Evolutionary conservation across 73 alveolate species (phyloP).

Genomic region (Blepharisma japonicum): DNA sequence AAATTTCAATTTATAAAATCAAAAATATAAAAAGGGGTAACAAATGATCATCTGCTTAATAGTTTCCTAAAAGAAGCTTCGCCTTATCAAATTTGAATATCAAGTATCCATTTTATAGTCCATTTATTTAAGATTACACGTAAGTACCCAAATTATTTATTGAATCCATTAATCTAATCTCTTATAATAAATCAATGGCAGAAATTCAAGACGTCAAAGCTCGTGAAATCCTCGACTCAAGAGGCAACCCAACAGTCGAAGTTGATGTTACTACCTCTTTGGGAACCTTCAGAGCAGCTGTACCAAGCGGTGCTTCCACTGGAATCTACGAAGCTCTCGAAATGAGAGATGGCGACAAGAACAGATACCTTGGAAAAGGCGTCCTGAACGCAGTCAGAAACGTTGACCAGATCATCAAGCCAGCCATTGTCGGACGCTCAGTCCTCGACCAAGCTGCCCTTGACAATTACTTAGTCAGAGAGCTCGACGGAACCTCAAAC

Average conservation of each 20-base stretch:
- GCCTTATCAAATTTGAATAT: too few species aligned
- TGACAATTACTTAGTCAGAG: slow-evolving; percentile 83
- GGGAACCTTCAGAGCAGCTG: slow-evolving; percentile 92
- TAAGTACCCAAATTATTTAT: too few species aligned
- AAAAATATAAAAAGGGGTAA: too few species aligned
- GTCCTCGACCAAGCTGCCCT: slow-evolving; percentile 70
- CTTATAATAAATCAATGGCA: background rate
- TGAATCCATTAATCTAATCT: background rate
- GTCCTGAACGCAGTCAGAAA: slow-evolving; percentile 90
- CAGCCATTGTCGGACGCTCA: slow-evolving; percentile 70
- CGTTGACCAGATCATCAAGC: slow-evolving; percentile 70
- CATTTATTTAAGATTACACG: too few species aligned
- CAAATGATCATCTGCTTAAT: too few species aligned
- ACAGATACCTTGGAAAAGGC: slow-evolving; percentile 92
- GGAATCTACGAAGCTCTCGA: slow-evolving; percentile 95
- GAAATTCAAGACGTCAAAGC: slow-evolving; percentile 71
- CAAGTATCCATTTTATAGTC: too few species aligned
- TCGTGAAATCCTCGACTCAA: slow-evolving; percentile 92
- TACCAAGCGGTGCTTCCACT: slow-evolving; percentile 97
- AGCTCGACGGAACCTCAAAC: slow-evolving; percentile 89
- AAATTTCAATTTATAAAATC: too few species aligned
- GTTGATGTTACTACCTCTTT: slow-evolving; percentile 69
- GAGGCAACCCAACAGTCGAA: slow-evolving; percentile 97
- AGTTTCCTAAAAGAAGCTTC: too few species aligned
- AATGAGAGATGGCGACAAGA: slow-evolving; percentile 67